These are phyloP conservation scores for Myotisia sp. DNA, from an alignment of 2,329 filamentous ascomycete species.

Conservation along the genomic window DNA sequence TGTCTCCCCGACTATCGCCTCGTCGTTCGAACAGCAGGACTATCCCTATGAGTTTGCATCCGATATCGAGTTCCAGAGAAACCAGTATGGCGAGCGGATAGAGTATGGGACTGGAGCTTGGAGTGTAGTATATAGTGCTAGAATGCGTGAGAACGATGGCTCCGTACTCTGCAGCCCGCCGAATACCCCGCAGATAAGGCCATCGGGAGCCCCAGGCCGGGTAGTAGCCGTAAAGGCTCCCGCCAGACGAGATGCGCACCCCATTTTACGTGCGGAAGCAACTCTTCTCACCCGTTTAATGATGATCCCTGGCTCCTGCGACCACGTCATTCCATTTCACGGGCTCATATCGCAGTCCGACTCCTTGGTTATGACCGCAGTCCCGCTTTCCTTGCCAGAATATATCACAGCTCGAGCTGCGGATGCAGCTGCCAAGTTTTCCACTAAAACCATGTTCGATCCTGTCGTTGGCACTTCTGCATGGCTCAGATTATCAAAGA, in stretches of 20 bases:
- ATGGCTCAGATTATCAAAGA: constrained; percentile 29
- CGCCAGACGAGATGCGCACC: constrained; percentile 25
- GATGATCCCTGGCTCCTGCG: constrained; percentile 19
- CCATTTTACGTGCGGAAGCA: constrained; percentile 31
- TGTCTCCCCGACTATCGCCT: not conserved
- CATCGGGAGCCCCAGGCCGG: constrained; percentile 10
- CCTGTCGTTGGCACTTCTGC: constrained; percentile 28
- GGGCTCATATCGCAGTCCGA: constrained; percentile 27
- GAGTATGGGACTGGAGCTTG: constrained; percentile 34
- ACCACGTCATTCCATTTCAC: constrained; percentile 31
- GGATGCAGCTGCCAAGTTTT: constrained; percentile 18
- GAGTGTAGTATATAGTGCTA: constrained; percentile 35
- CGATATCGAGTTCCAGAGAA: constrained; percentile 21
- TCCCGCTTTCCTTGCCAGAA: constrained; percentile 29
- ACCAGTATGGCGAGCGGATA: constrained; percentile 17
- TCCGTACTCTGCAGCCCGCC: constrained; percentile 10
- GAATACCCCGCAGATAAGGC: constrained; percentile 19
- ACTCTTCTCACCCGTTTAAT: constrained; percentile 28
- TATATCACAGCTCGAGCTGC: constrained; percentile 27
- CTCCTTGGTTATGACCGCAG: constrained; percentile 32
- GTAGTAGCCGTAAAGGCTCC: constrained; percentile 35
- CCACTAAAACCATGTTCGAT: constrained; percentile 32
- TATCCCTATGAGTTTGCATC: constrained; percentile 20
- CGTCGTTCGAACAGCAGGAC: constrained; percentile 1
- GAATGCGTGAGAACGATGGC: not conserved